A percentile compares a stretch with the other conserved stretches of the same genome.
Evolutionary conservation across 352 stramenopile genomes (phyloP).

Genomic region (Globisporangium mamillatum): DNA sequence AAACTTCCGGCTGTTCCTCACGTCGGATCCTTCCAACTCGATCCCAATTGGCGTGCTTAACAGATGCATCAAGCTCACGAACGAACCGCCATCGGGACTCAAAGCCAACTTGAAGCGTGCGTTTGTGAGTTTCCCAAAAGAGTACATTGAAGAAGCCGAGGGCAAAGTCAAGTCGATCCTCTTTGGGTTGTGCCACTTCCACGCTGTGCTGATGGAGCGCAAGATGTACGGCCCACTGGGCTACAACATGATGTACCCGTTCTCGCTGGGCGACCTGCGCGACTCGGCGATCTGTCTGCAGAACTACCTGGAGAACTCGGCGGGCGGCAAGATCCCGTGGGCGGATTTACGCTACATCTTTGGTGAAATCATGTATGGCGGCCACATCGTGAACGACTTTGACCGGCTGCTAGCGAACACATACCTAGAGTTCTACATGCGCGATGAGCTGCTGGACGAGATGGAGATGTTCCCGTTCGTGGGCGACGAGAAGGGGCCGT

Average conservation of each 20-base stretch:
- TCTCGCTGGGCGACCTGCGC: constrained; percentile 94
- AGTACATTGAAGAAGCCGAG: constrained; percentile 96
- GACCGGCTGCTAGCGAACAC: constrained; percentile 93
- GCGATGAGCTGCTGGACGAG: constrained; percentile 96
- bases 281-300: constrained; percentile 93
- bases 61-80: constrained; percentile 96
- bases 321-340: constrained; percentile 94
- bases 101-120: constrained; percentile 97
- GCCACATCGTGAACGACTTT: constrained; percentile 96
- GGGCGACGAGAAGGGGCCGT: constrained; percentile 94
- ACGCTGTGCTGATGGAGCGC: constrained; percentile 96
- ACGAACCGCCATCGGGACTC: constrained; percentile 93
- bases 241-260: constrained; percentile 99
- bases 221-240: constrained; percentile 97
- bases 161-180: constrained; percentile 96
- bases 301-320: constrained; percentile 97
- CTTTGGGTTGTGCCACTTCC: constrained; percentile 97
- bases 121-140: constrained; percentile 94
- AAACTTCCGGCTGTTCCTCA: constrained; percentile 94
- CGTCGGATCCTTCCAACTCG: constrained; percentile 90
- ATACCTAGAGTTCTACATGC: constrained; percentile 98
- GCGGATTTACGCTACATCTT: constrained; percentile 96
- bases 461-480: constrained; percentile 98
- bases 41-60: constrained; percentile 96
- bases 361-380: constrained; percentile 96